Conservation (phyloP, 805 yeast species). For the Lipomyces japonicus region DNA sequence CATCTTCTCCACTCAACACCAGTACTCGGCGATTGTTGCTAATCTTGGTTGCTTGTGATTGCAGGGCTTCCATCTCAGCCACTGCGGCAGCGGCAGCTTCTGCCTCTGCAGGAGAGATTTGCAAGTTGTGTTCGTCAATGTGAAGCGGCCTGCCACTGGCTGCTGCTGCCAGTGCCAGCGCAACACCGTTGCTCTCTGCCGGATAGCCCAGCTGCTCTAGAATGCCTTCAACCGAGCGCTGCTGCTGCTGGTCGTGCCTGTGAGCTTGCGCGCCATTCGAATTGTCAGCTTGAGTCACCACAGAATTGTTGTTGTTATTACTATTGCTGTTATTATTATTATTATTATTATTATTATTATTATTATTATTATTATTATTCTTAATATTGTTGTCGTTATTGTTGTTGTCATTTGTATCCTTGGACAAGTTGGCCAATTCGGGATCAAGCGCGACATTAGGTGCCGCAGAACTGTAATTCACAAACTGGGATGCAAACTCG, state of each 20-base stretch:
- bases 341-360: too few species aligned
- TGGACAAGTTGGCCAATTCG: slow-evolving; percentile 14
- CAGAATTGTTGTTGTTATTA: too few species aligned
- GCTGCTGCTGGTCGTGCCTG: slow-evolving; percentile 1
- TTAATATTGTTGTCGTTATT: too few species aligned
- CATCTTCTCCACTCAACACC: too few species aligned
- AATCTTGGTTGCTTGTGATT: too few species aligned
- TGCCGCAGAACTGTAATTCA: slow-evolving; percentile 2
- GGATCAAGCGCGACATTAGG: slow-evolving; percentile 20
- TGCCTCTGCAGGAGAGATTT: slow-evolving; percentile 18
- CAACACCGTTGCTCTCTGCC: slow-evolving; percentile 7
- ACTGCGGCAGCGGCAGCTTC: slow-evolving; percentile 21
- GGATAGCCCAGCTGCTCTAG: slow-evolving; percentile 3
- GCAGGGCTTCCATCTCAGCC: slow-evolving; percentile 21
- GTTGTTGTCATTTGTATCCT: too few species aligned
- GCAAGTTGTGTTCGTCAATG: slow-evolving; percentile 7
- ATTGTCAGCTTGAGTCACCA: too few species aligned
- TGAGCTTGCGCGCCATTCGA: too few species aligned
- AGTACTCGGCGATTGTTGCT: too few species aligned
- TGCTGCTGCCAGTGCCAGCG: slow-evolving; percentile 17
- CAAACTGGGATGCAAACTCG: background rate
- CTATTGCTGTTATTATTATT: too few species aligned
- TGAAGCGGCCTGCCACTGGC: slow-evolving; percentile 7
- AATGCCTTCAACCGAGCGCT: background rate
- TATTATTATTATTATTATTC: too few species aligned